These are phyloP conservation scores for Trichoderma arundinaceum DNA, from an alignment of 2,329 filamentous ascomycete species.

Conservation along the genomic window DNA sequence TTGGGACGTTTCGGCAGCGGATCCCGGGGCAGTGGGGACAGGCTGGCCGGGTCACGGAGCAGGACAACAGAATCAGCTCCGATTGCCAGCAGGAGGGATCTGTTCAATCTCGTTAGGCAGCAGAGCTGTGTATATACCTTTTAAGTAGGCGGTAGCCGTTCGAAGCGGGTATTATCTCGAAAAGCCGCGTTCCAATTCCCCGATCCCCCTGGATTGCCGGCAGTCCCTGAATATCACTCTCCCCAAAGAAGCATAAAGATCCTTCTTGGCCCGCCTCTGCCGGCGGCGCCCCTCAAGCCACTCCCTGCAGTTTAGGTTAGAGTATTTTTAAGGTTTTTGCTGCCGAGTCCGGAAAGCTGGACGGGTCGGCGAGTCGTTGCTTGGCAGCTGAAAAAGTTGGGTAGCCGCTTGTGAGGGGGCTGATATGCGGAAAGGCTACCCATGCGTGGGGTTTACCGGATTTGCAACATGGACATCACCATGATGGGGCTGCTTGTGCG, in stretches of 20 bases:
- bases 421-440: constrained; percentile 17
- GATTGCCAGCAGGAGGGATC: not conserved
- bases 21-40: constrained; percentile 10
- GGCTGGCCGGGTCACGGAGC: not conserved
- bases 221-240: constrained; percentile 2
- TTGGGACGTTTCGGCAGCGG: constrained; percentile 16
- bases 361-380: constrained; percentile 7
- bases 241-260: not conserved
- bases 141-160: not conserved
- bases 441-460: not conserved
- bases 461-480: not conserved
- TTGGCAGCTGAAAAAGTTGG: constrained; percentile 4
- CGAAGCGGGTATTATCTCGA: not conserved
- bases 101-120: not conserved
- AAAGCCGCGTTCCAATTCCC: not conserved
- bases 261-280: not conserved
- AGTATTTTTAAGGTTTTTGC: constrained; percentile 21
- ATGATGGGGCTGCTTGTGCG: not conserved
- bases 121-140: not conserved
- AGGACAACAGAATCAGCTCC: not conserved
- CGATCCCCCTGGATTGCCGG: not conserved
- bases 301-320: not conserved
- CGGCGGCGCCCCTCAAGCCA: constrained; percentile 11
- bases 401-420: not conserved
- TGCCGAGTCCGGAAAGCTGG: not conserved